Base-by-base conservation (phyloP, 192 early-diverging fungal species). In the Linnemannia schmuckeri region DNA sequence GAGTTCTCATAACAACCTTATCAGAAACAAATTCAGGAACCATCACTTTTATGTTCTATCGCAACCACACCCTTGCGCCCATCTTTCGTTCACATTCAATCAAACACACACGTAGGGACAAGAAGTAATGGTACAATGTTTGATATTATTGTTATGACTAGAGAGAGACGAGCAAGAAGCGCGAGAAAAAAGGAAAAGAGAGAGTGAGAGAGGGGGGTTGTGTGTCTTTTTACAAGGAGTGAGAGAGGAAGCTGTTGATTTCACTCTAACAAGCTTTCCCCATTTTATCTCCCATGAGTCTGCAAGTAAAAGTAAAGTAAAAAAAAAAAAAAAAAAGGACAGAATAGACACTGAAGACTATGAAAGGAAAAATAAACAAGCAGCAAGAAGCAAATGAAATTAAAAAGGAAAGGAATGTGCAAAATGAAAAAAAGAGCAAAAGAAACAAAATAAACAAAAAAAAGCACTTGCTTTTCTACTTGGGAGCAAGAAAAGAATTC, bases 341-440 rank as follows among this genome's bases (percentile, higher is more conserved):
- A 33, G 35, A 38, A 79, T 37, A 33, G 49, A 41, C 46, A 57
- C 70, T 55, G 18, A 79, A 6, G 70, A 79, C 30, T 74, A 66
- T 33, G 30, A 75, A 80, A 80, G n/a, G 72, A 46, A 69, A 73
- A 66, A 57, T 68, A 54, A 27, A 69, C 54, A 47, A 66, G 46
- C 75, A 77, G 68, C 27, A 57, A 75, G 49, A 55, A 40, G n/a
- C 3, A 61, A n/a, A n/a, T n/a, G n/a, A 44, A 37, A n/a, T 46
- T 46, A 78, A 72, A 63, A 18, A 69, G 27, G 35, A 57, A 83
- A 77, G 35, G 70, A 66, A 78, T 69, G 41, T 52, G 70, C 47
- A 40, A 61, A 55, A 72, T 71, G 37, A 52, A 74, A 77, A 24
- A 33, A 77, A 74, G 69, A 77, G 8, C 8, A 40, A 72, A 55